Conservation (phyloP, 78 protist genomes). For the Isochrysis galbana region DNA sequence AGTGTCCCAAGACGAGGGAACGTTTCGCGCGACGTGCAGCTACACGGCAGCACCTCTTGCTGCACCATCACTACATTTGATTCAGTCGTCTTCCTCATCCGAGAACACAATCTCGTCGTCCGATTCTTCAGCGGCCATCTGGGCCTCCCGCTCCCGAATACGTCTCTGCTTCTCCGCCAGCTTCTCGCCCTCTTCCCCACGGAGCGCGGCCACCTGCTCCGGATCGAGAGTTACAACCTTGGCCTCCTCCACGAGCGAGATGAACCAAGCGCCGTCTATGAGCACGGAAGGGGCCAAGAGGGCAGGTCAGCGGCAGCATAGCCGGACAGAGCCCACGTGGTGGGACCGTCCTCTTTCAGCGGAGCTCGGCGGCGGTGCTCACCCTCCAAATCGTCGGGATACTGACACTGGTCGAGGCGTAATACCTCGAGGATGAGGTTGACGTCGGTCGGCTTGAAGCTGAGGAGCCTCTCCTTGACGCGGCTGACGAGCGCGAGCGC, state of each 20-base stretch:
- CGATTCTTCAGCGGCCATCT: neutral
- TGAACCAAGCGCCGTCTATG: neutral
- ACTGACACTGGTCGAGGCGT: neutral
- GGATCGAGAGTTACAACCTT: neutral
- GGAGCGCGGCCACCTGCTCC: neutral
- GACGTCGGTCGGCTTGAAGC: neutral
- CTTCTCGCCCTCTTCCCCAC: neutral
- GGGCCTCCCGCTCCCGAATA: neutral
- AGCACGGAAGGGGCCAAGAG: too few relatives aligned
- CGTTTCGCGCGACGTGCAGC: too few relatives aligned
- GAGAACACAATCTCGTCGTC: constrained; percentile 26
- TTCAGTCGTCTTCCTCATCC: constrained; percentile 18
- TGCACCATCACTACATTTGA: neutral
- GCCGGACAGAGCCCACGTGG: too few relatives aligned
- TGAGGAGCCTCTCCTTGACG: neutral
- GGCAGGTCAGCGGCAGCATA: too few relatives aligned
- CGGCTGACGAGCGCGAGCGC: neutral
- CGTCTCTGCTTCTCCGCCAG: neutral
- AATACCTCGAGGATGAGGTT: constrained; percentile 5
- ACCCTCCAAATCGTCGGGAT: neutral
- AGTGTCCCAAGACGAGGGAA: too few relatives aligned
- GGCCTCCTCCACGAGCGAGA: neutral
- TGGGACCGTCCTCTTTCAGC: too few relatives aligned
- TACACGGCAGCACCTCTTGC: neutral
- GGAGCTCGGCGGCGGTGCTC: neutral